These are phyloP conservation scores for Ceratobasidium sp. DNA, from an alignment of 1,284 basidiomycete genomes.

Conservation along the genomic window DNA sequence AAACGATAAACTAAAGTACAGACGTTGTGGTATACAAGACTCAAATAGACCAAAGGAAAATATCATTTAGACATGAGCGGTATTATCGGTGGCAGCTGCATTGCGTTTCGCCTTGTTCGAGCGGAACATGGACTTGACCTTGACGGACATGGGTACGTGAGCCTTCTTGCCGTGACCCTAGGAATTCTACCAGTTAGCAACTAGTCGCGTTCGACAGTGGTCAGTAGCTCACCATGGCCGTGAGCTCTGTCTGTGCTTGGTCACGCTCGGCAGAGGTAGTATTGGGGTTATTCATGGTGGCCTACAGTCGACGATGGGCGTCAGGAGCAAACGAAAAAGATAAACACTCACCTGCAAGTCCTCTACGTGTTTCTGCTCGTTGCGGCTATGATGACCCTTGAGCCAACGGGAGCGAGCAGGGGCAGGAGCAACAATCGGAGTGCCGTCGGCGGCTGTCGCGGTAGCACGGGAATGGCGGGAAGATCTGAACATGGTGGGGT, in stretches of 20 bases:
- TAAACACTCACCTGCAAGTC: conserved; percentile 15
- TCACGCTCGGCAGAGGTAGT: conserved; percentile 16
- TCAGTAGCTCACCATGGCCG: conserved; percentile 27
- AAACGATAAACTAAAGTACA: conserved; percentile 8
- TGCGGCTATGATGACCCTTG: conserved; percentile 21
- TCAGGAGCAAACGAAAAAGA: neutral
- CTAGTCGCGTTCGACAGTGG: neutral
- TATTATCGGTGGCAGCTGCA: neutral
- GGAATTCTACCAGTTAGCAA: neutral
- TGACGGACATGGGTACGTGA: conserved; percentile 34
- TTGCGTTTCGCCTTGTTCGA: conserved; percentile 30
- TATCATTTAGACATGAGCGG: conserved; percentile 23
- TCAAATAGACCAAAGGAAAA: neutral
- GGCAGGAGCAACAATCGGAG: neutral
- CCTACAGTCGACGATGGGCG: neutral
- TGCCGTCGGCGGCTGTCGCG: conserved; percentile 11
- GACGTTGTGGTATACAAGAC: neutral
- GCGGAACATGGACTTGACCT: conserved; percentile 43
- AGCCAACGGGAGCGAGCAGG: conserved; percentile 38
- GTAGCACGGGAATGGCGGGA: conserved; percentile 15
- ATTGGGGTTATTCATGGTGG: conserved; percentile 31
- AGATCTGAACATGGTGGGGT: conserved; percentile 25
- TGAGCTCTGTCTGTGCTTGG: conserved; percentile 37
- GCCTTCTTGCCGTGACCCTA: conserved; percentile 35
- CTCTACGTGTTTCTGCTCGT: conserved; percentile 28